A percentile compares a stretch with the other conserved stretches of the same genome.
Evolutionary conservation across 2,329 filamentous ascomycete genomes (phyloP).

Genomic region (Fusarium camptoceras): DNA sequence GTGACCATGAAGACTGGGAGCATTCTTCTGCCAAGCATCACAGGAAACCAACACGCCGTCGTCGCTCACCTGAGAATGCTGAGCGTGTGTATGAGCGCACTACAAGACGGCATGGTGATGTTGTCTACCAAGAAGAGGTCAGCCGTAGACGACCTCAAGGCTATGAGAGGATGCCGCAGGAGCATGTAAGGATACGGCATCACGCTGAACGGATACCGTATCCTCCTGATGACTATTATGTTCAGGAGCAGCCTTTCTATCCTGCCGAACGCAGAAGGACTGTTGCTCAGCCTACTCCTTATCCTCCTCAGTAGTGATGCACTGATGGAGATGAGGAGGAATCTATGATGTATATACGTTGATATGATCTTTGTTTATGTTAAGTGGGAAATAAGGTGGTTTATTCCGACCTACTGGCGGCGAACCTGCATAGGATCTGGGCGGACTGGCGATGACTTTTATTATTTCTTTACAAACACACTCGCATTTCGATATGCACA

Average conservation of each 20-base stretch:
- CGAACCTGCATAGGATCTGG: not conserved
- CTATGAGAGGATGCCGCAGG: conserved; percentile 32
- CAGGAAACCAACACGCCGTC: conserved; percentile 26
- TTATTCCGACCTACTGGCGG: not conserved
- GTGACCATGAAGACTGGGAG: conserved; percentile 50
- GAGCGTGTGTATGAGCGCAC: conserved; percentile 32
- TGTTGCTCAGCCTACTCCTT: conserved; percentile 26
- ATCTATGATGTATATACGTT: not conserved
- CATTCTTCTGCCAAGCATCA: conserved; percentile 27
- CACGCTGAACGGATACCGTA: conserved; percentile 27
- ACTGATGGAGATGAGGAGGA: not conserved
- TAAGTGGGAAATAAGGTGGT: not conserved
- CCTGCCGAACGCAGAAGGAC: conserved; percentile 28
- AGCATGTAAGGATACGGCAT: conserved; percentile 26
- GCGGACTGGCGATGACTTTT: conserved; percentile 13
- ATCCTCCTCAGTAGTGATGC: conserved; percentile 23
- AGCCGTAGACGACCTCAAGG: conserved; percentile 31
- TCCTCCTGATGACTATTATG: conserved; percentile 35
- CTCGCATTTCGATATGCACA: conserved; percentile 1
- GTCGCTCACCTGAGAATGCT: conserved; percentile 19
- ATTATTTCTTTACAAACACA: conserved; percentile 8
- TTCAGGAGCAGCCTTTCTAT: conserved; percentile 36
- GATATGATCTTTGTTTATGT: conserved; percentile 3
- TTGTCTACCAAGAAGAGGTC: conserved; percentile 38
- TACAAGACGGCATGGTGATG: conserved; percentile 29